Base-by-base conservation (phyloP, 495 filamentous ascomycete species). In the Coniosporium apollinis region DNA sequence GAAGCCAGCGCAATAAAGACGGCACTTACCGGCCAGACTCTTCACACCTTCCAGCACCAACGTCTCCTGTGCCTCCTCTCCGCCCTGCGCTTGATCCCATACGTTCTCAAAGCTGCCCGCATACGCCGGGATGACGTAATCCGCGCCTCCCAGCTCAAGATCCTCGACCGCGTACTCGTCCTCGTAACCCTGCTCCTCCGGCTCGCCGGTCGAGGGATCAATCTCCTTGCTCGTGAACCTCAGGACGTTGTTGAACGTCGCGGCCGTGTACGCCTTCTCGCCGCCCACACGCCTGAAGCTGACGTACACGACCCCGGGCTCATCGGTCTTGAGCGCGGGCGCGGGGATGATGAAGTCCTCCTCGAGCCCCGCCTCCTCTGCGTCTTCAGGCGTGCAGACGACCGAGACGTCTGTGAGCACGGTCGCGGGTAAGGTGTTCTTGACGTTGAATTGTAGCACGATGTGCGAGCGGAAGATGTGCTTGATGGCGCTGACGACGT, bases 191-290 rank as follows among this genome's bases (percentile, higher is more conserved):
- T 55, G 65, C 10, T 93, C 84, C 50, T 97, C 91, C 1, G 91
- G 82, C 54, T 94, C 83, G 43, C 75, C 72, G 16, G 84, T 94
- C n/a, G 77, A 77, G 3, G 89, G 89, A 47, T 97, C 89, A 34
- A 97, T 91, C 58, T 97, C 89, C 55, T 93, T 93, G 63, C 77
- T 87, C 16, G 85, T 94, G 52, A 97, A 97, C 57, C 91, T 94
- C 36, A 97, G 72, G 32, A 80, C 66, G 57, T 96, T 97, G 33
- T 80, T 85, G 57, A 97, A 93, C 16, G 72, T 79, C 36, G 74
- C 69, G 10, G 76, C 67, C 2, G 82, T 70, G 47, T 89, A 76
- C 4, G 72, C 64, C 32, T 65, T 62, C 43, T 79, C 79, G 39
- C 76, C 82, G 33, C 63, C 70, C 13, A 72, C 56, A 50, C 87